Conservation (phyloP, 2,329 filamentous ascomycete species). For the Exophiala phaeomuriformis region DNA sequence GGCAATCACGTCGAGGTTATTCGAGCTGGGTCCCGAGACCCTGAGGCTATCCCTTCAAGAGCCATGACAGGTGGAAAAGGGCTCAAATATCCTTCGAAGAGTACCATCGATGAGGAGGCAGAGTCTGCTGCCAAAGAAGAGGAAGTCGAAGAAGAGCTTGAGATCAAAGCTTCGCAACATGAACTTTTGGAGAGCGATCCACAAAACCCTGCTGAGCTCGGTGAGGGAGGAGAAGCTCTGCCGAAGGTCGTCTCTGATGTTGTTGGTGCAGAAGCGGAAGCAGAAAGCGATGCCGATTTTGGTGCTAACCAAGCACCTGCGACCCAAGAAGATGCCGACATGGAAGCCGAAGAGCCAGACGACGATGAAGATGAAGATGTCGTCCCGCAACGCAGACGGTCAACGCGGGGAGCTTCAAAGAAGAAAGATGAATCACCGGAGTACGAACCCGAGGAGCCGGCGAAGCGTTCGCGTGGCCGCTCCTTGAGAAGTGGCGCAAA, state of each 20-base stretch:
- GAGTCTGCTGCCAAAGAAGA: slow-evolving; percentile 37
- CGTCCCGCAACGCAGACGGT: slow-evolving; percentile 44
- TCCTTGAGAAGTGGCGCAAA: slow-evolving; percentile 28
- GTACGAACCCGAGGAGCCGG: slow-evolving; percentile 28
- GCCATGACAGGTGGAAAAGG: slow-evolving; percentile 39
- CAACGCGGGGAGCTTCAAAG: slow-evolving; percentile 28
- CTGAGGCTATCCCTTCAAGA: slow-evolving; percentile 40
- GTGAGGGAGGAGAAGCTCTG: slow-evolving; percentile 18
- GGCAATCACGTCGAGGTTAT: slow-evolving; percentile 51
- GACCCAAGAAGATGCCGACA: slow-evolving; percentile 34
- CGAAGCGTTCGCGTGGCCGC: slow-evolving; percentile 31
- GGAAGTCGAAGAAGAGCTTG: slow-evolving; percentile 26
- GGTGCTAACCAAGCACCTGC: slow-evolving; percentile 31
- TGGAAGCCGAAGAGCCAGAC: slow-evolving; percentile 34
- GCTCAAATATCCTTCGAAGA: slow-evolving; percentile 35
- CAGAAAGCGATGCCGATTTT: slow-evolving; percentile 21
- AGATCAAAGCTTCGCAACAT: slow-evolving; percentile 36
- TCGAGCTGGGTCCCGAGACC: slow-evolving; percentile 48
- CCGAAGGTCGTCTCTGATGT: slow-evolving; percentile 25
- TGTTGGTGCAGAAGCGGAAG: slow-evolving; percentile 17
- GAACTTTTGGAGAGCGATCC: slow-evolving; percentile 40
- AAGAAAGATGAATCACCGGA: slow-evolving; percentile 31
- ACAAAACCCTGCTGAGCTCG: slow-evolving; percentile 28
- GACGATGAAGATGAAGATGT: slow-evolving; percentile 52
- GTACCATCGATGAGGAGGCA: slow-evolving; percentile 33